Evolutionary conservation across 2,329 filamentous ascomycete species (phyloP).

Genomic region (Proliferodiscus dingleyae): DNA sequence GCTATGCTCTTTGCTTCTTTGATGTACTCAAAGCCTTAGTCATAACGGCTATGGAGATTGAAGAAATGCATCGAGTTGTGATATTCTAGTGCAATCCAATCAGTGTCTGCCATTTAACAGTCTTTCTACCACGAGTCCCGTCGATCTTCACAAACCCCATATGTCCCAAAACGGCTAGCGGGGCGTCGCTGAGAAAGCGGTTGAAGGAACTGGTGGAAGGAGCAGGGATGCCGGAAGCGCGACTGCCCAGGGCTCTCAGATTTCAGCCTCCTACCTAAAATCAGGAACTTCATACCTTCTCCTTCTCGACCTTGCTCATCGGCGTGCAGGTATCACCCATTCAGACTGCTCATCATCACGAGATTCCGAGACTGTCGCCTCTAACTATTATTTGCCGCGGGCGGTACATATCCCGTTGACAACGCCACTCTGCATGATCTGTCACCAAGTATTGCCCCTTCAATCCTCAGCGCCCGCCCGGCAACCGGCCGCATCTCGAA

Average conservation of each 20-base stretch:
- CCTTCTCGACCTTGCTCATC: slow-evolving; percentile 21
- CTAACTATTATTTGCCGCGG: slow-evolving; percentile 30
- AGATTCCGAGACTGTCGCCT: slow-evolving; percentile 17
- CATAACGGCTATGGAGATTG: too few species aligned
- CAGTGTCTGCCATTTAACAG: not conserved
- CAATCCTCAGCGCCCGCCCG: slow-evolving; percentile 28
- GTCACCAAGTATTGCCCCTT: slow-evolving; percentile 28
- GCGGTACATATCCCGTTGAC: slow-evolving; percentile 28
- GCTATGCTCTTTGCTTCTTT: too few species aligned
- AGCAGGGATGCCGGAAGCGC: slow-evolving; percentile 18
- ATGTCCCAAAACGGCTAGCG: slow-evolving; percentile 11
- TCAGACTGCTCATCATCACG: slow-evolving; percentile 20
- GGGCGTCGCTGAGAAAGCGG: too few species aligned
- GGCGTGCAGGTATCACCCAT: slow-evolving; percentile 30
- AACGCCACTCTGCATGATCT: slow-evolving; percentile 32
- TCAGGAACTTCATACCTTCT: slow-evolving; percentile 15
- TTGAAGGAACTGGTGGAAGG: too few species aligned
- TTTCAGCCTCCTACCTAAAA: slow-evolving; percentile 21
- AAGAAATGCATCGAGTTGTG: too few species aligned
- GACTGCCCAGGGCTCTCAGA: slow-evolving; percentile 19
- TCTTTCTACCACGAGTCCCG: not conserved
- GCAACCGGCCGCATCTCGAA: slow-evolving; percentile 30
- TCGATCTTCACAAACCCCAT: slow-evolving; percentile 8
- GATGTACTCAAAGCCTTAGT: too few species aligned
- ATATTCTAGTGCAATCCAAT: too few species aligned